Base-by-base conservation (phyloP, 139 green algal species). In the Closterium sp. region DNA sequence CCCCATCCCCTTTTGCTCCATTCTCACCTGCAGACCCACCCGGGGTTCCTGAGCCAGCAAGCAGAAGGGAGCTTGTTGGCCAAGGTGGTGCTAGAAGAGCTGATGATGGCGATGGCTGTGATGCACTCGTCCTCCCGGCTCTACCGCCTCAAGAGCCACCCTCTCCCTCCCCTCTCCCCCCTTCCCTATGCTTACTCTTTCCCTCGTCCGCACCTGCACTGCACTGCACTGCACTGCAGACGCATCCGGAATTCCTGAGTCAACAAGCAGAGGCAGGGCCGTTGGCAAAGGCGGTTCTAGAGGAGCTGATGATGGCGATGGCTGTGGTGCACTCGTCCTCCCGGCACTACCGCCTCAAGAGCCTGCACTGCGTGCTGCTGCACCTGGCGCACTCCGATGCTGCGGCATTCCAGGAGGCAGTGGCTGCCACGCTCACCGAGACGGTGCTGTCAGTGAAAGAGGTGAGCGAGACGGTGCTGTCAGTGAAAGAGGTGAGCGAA, bases 361-460 rank as follows among this genome's bases (percentile, higher is more conserved):
- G 55, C 12, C 55, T 76, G 12, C n/a, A n/a, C n/a, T n/a, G n/a
- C 55, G 55, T 28, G 55, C 16, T 76, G 55, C 55, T 76, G 43
- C 9, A 69, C 23, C 43, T 69, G 43, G 43, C 43, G 3, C 8
- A 28, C 0, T 69, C 43, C 9, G 43, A 69, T 69, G 43, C 23
- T 16, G 1, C 43, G 9, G 43, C 43, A 4, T 69, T 69, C 3
- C 10, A 93, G 23, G 88, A 96, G 1, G 88, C 91, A 23, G 66
- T 93, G 12, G 34, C 84, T 33, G 86, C 90, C 32, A 34, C 94
- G 9, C 35, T 94, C 23, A 95, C 93, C 2, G 98, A 99, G 92
- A 96, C 99, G 33, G 96, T 99, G 85, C 94, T 99, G 64, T 96
- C 95, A n/a, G 96, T 96, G n/a, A 99, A 99, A 94, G 98, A 99